A percentile compares a stretch with the other conserved stretches of the same genome.
Evolutionary conservation across 192 early-diverging fungal species (phyloP).

Genomic region (Pilaira anomala): DNA sequence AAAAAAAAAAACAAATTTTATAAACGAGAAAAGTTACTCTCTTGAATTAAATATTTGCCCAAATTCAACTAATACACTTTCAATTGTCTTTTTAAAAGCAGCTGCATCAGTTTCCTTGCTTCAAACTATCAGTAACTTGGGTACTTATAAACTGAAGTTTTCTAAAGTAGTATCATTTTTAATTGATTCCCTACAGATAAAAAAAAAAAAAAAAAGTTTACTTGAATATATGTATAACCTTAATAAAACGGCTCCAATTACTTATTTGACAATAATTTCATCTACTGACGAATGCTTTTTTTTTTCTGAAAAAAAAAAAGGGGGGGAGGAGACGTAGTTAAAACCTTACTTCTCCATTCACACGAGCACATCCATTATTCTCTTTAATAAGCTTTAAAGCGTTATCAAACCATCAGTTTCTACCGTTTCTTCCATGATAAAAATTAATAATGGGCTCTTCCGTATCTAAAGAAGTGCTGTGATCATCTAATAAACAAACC

Average conservation of each 20-base stretch:
- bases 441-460: slow-evolving; percentile 68
- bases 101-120: slow-evolving; percentile 44
- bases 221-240: no score
- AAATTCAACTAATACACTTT: slow-evolving; percentile 61
- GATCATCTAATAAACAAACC: slow-evolving; percentile 86
- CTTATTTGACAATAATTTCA: no score
- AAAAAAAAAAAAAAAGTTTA: no score
- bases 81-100: slow-evolving; percentile 60
- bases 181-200: no score
- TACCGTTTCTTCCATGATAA: slow-evolving; percentile 75
- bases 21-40: neutral
- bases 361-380: slow-evolving; percentile 79
- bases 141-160: no score
- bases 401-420: slow-evolving; percentile 98
- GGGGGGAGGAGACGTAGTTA: neutral
- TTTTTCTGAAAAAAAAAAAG: no score
- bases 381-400: slow-evolving; percentile 83
- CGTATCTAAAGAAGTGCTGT: slow-evolving; percentile 50
- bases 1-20: neutral
- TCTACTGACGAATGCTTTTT: slow-evolving; percentile 90
- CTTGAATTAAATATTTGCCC: slow-evolving; percentile 6
- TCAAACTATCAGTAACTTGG: slow-evolving; percentile 77
- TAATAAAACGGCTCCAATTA: no score
- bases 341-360: slow-evolving; percentile 80
- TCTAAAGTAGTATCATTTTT: no score